Percentiles rank a stretch among this genome's conserved stretches.
Evolutionary conservation across 352 stramenopile species (phyloP).

Genomic region (Phytophthora citricola): DNA sequence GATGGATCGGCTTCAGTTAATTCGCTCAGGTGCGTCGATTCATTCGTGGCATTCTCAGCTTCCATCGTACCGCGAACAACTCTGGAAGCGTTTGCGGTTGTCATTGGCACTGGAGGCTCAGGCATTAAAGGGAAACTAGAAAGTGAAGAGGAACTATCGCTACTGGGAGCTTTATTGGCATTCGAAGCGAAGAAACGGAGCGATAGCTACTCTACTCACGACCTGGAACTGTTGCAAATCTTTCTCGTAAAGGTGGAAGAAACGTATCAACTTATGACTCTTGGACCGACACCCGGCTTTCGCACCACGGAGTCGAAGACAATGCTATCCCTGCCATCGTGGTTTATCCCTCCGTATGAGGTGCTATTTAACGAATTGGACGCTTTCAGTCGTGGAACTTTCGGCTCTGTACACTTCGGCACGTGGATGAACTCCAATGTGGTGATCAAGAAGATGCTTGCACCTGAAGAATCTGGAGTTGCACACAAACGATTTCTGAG

Average conservation of each 20-base stretch:
- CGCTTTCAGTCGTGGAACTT: constrained; percentile 25
- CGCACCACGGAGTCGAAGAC: constrained; percentile 9
- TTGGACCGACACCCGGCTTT: constrained; percentile 1
- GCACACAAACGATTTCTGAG: constrained; percentile 14
- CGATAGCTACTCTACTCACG: constrained; percentile 14
- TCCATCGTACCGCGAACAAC: constrained; percentile 21
- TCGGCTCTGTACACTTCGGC: constrained; percentile 36
- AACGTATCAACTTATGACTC: constrained; percentile 11
- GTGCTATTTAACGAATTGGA: constrained; percentile 35
- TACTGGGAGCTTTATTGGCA: constrained; percentile 21
- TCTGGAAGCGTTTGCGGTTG: constrained; percentile 34
- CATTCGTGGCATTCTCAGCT: constrained; percentile 31
- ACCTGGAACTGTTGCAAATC: constrained; percentile 27
- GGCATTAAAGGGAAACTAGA: constrained; percentile 20
- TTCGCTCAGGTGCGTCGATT: constrained; percentile 29
- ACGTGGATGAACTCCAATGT: constrained; percentile 37
- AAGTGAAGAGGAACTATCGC: constrained; percentile 19
- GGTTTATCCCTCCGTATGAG: constrained; percentile 45
- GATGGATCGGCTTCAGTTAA: constrained; percentile 25
- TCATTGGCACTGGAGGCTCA: constrained; percentile 28
- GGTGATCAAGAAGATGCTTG: constrained; percentile 37
- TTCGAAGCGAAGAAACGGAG: constrained; percentile 37
- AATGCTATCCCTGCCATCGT: constrained; percentile 16
- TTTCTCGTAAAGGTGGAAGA: constrained; percentile 27
- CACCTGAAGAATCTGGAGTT: constrained; percentile 8